phyloP scores from a whole-genome alignment of 106 monocot species.

The Dactylorhiza incarnata region DNA sequence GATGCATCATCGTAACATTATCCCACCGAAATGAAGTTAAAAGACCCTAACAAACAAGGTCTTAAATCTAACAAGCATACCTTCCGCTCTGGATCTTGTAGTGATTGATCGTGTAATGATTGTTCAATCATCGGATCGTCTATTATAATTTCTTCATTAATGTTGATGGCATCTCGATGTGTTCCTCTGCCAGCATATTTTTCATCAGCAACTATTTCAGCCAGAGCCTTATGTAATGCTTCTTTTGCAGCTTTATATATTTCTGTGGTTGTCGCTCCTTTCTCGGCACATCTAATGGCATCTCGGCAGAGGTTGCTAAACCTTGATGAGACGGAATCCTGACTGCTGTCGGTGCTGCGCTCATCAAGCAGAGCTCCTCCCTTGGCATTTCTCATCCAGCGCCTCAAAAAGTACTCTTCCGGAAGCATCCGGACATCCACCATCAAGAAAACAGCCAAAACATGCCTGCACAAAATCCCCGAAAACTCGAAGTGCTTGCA shows the following conservation, averaged over 20 bases:
- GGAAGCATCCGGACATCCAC: constrained; percentile 65
- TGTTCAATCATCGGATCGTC: constrained; percentile 59
- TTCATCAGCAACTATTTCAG: constrained; percentile 57
- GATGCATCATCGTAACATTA: too few species aligned
- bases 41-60: not conserved
- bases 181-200: constrained; percentile 32
- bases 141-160: constrained; percentile 83
- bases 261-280: constrained; percentile 45
- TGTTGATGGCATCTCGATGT: constrained; percentile 83
- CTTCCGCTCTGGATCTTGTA: constrained; percentile 73
- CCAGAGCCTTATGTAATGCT: constrained; percentile 56
- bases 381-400: constrained; percentile 89
- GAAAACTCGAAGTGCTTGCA: constrained; percentile 86
- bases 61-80: constrained; percentile 13
- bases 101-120: constrained; percentile 37
- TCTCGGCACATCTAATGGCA: constrained; percentile 77
- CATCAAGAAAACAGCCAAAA: constrained; percentile 78
- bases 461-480: constrained; percentile 84
- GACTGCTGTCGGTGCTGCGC: constrained; percentile 9
- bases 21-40: too few species aligned
- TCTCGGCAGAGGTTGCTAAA: constrained; percentile 74
- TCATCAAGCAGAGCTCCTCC: constrained; percentile 30
- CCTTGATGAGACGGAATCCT: constrained; percentile 42
- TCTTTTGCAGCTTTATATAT: constrained; percentile 72
- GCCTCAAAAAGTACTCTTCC: constrained; percentile 63